Conservation (phyloP, 163 green algal genomes). For the Chloromonas sp. region DNA sequence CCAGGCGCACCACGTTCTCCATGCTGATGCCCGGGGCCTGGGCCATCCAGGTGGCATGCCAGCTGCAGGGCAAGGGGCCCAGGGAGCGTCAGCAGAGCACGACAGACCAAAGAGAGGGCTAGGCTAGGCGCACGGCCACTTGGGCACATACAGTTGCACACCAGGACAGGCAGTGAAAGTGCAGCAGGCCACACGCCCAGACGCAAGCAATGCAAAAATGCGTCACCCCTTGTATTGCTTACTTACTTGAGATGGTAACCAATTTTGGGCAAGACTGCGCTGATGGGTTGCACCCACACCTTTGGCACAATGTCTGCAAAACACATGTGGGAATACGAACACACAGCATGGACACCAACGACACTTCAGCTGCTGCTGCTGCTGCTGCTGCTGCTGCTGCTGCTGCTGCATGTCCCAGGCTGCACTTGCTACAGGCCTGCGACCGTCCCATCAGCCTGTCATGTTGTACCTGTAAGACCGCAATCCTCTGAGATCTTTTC, state of each 20-base stretch:
- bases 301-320: slow-evolving; percentile 34
- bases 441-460: too few relatives aligned
- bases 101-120: too few relatives aligned
- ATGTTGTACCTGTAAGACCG: slow-evolving; percentile 22
- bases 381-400: too few relatives aligned
- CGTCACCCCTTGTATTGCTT: neutral
- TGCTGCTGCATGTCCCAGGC: too few relatives aligned
- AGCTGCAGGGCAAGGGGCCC: slow-evolving; percentile 14
- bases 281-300: slow-evolving; percentile 37
- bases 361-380: neutral
- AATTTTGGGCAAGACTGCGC: slow-evolving; percentile 29
- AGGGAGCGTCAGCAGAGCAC: neutral
- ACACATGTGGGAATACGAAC: neutral
- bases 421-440: too few relatives aligned
- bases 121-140: too few relatives aligned
- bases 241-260: slow-evolving; percentile 37
- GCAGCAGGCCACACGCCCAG: too few relatives aligned
- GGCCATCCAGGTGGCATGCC: slow-evolving; percentile 40
- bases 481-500: slow-evolving; percentile 39
- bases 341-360: too few relatives aligned
- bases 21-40: slow-evolving; percentile 37
- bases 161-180: too few relatives aligned
- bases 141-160: too few relatives aligned
- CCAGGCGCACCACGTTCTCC: slow-evolving; percentile 40
- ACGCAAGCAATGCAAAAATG: too few relatives aligned